phyloP scores from a whole-genome alignment of 495 filamentous ascomycete species.

The Hypomontagnella submonticulosa region DNA sequence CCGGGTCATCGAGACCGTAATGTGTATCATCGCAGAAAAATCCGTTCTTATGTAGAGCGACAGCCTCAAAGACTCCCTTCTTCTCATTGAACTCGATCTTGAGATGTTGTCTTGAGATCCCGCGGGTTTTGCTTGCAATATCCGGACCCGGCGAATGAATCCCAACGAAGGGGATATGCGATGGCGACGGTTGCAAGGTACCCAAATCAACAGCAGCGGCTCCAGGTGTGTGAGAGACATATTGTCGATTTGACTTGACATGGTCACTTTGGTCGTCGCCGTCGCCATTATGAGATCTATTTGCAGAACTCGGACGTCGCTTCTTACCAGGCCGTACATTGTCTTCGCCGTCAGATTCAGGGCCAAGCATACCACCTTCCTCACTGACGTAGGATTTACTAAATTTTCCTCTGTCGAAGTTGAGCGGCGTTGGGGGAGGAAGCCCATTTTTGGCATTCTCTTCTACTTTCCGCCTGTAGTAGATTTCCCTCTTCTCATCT shows the following conservation, averaged over 20 bases:
- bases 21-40: constrained; percentile 83
- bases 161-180: constrained; percentile 78
- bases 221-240: constrained; percentile 61
- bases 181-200: constrained; percentile 64
- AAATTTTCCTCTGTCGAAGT: constrained; percentile 55
- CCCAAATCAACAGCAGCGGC: constrained; percentile 62
- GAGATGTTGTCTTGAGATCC: constrained; percentile 87
- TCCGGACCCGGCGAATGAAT: constrained; percentile 77
- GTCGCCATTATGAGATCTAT: constrained; percentile 43
- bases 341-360: constrained; percentile 59
- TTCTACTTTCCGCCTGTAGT: constrained; percentile 52
- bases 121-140: constrained; percentile 70
- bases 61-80: constrained; percentile 78
- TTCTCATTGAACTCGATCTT: constrained; percentile 84
- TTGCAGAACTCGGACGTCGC: constrained; percentile 45
- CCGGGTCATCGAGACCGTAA: constrained; percentile 67
- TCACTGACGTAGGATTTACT: constrained; percentile 65
- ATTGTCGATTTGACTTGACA: constrained; percentile 56
- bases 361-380: constrained; percentile 63
- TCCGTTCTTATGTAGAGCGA: constrained; percentile 85
- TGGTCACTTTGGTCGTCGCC: constrained; percentile 47
- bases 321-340: constrained; percentile 54
- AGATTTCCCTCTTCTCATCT: constrained; percentile 54
- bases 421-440: constrained; percentile 53
- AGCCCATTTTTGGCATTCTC: constrained; percentile 53